phyloP scores from a whole-genome alignment of 2,329 filamentous ascomycete species.

The Penicillium expansum region DNA sequence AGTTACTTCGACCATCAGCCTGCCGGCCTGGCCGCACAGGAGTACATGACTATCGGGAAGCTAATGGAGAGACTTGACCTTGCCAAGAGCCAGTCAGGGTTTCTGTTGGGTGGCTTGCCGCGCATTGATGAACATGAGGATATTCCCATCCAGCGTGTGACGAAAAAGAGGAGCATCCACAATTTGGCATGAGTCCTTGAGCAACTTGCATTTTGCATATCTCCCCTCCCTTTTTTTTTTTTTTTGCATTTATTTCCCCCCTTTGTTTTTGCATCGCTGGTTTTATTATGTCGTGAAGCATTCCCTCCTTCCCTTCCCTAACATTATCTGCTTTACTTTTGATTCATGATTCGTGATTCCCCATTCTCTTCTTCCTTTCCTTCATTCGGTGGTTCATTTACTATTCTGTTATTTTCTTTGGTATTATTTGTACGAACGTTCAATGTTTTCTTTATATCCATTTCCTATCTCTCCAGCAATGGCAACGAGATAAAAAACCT shows the following conservation, averaged over 20 bases:
- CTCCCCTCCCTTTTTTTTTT: not conserved
- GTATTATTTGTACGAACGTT: not conserved
- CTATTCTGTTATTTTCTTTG: not conserved
- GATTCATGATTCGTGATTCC: conserved; percentile 9
- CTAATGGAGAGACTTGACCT: conserved; percentile 82
- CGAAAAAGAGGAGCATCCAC: conserved; percentile 49
- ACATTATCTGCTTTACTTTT: not conserved
- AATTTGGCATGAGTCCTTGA: conserved; percentile 32
- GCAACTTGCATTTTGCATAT: not conserved
- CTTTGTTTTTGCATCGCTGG: not conserved
- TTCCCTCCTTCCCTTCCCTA: not conserved
- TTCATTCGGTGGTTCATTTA: not conserved
- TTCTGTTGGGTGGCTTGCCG: conserved; percentile 45
- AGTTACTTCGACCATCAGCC: conserved; percentile 74
- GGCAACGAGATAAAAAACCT: not conserved
- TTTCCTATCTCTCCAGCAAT: not conserved
- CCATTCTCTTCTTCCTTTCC: conserved; percentile 4
- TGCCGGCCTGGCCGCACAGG: conserved; percentile 69
- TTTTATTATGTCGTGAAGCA: conserved; percentile 2
- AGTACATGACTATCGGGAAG: conserved; percentile 74
- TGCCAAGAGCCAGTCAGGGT: conserved; percentile 49
- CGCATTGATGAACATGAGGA: conserved; percentile 45
- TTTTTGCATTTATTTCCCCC: conserved; percentile 1
- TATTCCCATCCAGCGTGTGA: conserved; percentile 34
- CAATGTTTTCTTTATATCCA: not conserved